These are phyloP conservation scores for Candida ovalis DNA, from an alignment of 805 yeast species.

Conservation along the genomic window DNA sequence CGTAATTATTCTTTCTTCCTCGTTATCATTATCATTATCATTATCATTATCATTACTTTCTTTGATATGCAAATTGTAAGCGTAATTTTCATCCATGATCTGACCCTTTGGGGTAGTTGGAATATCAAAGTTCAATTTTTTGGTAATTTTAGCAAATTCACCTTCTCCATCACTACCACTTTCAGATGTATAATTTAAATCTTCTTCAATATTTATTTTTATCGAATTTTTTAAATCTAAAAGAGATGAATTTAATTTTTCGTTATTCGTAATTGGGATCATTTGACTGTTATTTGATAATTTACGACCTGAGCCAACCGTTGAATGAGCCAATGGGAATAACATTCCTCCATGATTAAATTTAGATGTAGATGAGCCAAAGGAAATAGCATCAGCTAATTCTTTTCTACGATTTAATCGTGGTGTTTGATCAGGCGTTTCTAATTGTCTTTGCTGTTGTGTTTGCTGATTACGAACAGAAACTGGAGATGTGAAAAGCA, in stretches of 20 bases:
- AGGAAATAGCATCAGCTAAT: constrained; percentile 21
- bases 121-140: constrained; percentile 18
- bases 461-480: constrained; percentile 9
- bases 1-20: constrained; percentile 10
- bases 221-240: constrained; percentile 21
- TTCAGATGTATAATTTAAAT: constrained; percentile 17
- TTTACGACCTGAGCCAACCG: constrained; percentile 29
- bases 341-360: constrained; percentile 11
- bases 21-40: constrained; percentile 5
- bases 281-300: not conserved
- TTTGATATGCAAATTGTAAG: constrained; percentile 23
- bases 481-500: constrained; percentile 13
- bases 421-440: constrained; percentile 27
- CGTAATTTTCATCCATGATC: constrained; percentile 31
- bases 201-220: constrained; percentile 23
- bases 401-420: constrained; percentile 18
- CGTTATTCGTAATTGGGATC: not conserved
- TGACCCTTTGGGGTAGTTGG: constrained; percentile 38
- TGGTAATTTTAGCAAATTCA: constrained; percentile 14
- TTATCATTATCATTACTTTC: constrained; percentile 19
- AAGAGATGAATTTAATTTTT: constrained; percentile 3
- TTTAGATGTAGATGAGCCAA: constrained; percentile 9
- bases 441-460: constrained; percentile 10
- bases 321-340: constrained; percentile 29
- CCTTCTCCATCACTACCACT: constrained; percentile 15